Evolutionary conservation across 2,329 filamentous ascomycete genomes (phyloP).

Genomic region (Ascochyta clinopodiicola): DNA sequence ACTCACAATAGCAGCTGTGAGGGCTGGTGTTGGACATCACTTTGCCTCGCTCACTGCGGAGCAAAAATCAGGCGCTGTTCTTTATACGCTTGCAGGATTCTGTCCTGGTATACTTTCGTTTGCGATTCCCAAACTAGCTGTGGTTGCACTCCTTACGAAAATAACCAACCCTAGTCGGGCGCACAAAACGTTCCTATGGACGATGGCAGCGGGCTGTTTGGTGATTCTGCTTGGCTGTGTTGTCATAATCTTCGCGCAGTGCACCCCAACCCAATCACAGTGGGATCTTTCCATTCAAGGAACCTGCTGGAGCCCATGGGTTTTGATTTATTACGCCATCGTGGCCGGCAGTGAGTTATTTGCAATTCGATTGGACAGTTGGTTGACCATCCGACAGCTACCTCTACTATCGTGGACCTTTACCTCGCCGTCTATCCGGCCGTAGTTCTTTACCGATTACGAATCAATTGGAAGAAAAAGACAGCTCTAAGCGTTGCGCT

Average conservation of each 20-base stretch:
- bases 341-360: too few relatives aligned
- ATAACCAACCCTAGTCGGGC: constrained; percentile 48
- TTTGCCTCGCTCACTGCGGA: neutral
- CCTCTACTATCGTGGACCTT: constrained; percentile 41
- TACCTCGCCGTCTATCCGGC: constrained; percentile 54
- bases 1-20: too few relatives aligned
- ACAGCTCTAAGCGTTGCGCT: constrained; percentile 49
- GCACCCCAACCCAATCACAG: constrained; percentile 48
- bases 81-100: constrained; percentile 50
- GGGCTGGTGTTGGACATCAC: constrained; percentile 1
- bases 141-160: constrained; percentile 49
- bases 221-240: constrained; percentile 46
- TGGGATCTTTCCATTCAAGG: constrained; percentile 49
- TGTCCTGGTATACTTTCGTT: constrained; percentile 51
- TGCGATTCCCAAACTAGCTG: constrained; percentile 52
- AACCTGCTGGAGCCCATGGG: constrained; percentile 42
- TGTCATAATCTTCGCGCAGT: constrained; percentile 53
- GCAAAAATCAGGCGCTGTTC: constrained; percentile 26
- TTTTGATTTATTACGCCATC: neutral
- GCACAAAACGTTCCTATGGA: constrained; percentile 50
- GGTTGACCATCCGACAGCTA: too few relatives aligned
- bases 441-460: constrained; percentile 47
- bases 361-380: too few relatives aligned
- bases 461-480: constrained; percentile 52
- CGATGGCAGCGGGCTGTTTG: constrained; percentile 33